Base-by-base conservation (phyloP, 2,329 filamentous ascomycete species). In the Nigrospora oryzae region DNA sequence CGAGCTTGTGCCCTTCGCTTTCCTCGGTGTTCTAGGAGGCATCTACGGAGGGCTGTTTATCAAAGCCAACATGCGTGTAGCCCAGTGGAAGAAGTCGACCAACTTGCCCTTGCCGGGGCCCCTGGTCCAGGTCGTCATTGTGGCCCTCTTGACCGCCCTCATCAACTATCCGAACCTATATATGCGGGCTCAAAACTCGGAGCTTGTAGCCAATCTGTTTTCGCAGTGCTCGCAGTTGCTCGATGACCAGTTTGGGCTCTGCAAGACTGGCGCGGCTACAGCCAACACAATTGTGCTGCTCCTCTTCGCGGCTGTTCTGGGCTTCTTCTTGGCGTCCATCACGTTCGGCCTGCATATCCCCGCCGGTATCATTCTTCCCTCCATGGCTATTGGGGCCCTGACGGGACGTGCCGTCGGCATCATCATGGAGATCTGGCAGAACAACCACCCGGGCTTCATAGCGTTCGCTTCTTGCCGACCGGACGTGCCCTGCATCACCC, bases 91-190 rank as follows among this genome's bases (percentile, higher is more conserved):
- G 57, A 85, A 85, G 57, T 74, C 80, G 7, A 63, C 65, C 14
- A 66, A 74, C 14, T 81, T 79, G 60, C 38, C 42, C n/a, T 78
- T 89, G 14, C 81, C 84, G 31, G 79, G 79, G 5, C 90, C 93
- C 2, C 71, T 96, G 28, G 63, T 77, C 13, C 90, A 97, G 66
- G 91, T 97, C 11, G 68, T 84, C 17, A 65, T 81, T n/a, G 80
- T 95, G 19, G 83, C 91, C 5, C 69, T 90, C 36, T 60, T 95
- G 17, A 95, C 90, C 2, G 89, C 91, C 1, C 62, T 97, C 38
- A 79, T 97, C 64, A 96, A 95, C 69, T 98, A 89, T 56, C 93
- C 93, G 11, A 95, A 96, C 65, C 84, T 89, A 45, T 97, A 96
- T 65, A 95, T 97, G 84, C 85, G 93, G 53, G 86, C 89, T 4